These are phyloP conservation scores for Diaporthe helianthi DNA, from an alignment of 2,329 filamentous ascomycete species.

Conservation along the genomic window DNA sequence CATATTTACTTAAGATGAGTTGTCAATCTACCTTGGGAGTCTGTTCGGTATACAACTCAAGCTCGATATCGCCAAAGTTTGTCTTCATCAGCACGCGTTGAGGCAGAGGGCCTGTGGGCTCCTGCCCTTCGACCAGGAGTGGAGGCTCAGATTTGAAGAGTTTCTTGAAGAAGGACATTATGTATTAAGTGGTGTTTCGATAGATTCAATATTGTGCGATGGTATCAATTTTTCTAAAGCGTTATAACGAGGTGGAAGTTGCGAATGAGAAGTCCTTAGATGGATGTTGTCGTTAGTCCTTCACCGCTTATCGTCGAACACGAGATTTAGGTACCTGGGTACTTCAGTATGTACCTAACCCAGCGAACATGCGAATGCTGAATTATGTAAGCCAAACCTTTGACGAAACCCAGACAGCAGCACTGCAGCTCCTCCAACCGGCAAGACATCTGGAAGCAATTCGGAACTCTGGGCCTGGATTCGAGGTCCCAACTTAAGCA, in stretches of 20 bases:
- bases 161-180: slow-evolving; percentile 12
- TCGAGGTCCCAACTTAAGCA: not conserved
- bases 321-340: not conserved
- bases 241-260: not conserved
- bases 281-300: not conserved
- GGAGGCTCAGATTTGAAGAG: slow-evolving; percentile 8
- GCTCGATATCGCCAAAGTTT: not conserved
- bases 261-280: not conserved
- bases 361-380: too few species aligned
- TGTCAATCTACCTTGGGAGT: not conserved
- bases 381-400: not conserved
- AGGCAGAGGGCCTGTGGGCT: not conserved
- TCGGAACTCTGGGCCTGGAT: not conserved
- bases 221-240: not conserved
- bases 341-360: not conserved
- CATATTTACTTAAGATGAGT: too few species aligned
- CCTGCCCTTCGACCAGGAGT: not conserved
- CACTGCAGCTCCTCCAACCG: not conserved
- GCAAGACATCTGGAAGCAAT: not conserved
- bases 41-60: slow-evolving; percentile 3
- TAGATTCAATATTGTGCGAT: not conserved
- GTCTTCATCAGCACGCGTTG: not conserved
- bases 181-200: not conserved
- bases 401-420: not conserved
- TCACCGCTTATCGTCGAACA: not conserved